Percentiles rank a stretch among this genome's conserved stretches.
phyloP scores from a whole-genome alignment of 2,329 filamentous ascomycete genomes.

The Ophiostoma sp. region DNA sequence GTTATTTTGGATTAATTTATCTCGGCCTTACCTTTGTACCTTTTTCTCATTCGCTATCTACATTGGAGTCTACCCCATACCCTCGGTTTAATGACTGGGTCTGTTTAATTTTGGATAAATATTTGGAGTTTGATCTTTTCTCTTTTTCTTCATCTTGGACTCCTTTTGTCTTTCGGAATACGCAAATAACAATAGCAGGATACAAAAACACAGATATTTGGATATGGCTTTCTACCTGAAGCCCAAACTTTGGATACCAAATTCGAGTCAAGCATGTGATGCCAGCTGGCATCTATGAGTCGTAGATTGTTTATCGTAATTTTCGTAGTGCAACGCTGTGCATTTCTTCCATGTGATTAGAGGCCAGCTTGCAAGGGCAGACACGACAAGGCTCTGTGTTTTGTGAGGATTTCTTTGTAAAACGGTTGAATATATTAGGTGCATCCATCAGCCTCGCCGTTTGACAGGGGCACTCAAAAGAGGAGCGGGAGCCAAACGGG shows the following conservation, averaged over 20 bases:
- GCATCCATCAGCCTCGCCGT: conserved; percentile 9
- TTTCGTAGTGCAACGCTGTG: not conserved
- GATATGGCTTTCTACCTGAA: not conserved
- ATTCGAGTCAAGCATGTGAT: not conserved
- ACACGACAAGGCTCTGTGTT: not conserved
- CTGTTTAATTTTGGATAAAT: not conserved
- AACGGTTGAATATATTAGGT: not conserved
- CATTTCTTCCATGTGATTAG: not conserved
- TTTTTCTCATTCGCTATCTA: not conserved
- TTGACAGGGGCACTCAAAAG: not conserved
- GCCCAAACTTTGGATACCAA: not conserved
- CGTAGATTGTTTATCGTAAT: not conserved
- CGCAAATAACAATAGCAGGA: not conserved
- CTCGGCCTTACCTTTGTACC: not conserved
- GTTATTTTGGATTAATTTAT: not conserved
- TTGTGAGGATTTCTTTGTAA: not conserved
- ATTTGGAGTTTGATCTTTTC: not conserved
- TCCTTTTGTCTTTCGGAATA: not conserved
- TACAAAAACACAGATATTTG: not conserved
- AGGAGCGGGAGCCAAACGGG: not conserved
- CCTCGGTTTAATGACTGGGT: not conserved
- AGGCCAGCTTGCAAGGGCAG: not conserved
- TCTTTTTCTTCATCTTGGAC: not conserved
- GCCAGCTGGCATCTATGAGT: not conserved
- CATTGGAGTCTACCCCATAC: not conserved